phyloP scores from a whole-genome alignment of 768 basidiomycete species.

The Butyriboletus loyo region DNA sequence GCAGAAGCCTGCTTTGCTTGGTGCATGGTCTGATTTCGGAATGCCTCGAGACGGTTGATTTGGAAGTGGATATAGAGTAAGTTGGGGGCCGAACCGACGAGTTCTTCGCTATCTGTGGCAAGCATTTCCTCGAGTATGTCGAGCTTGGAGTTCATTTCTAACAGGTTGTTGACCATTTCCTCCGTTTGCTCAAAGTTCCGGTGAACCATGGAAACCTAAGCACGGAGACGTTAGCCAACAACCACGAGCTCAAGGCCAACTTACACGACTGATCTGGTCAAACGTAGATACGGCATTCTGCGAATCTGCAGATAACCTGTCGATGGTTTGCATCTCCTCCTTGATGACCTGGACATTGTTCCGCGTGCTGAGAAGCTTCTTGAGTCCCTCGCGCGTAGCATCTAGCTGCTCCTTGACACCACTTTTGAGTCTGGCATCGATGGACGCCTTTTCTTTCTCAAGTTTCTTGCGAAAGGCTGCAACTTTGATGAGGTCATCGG shows the following conservation, averaged over 20 bases:
- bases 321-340: constrained; percentile 82
- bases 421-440: constrained; percentile 84
- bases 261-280: constrained; percentile 91
- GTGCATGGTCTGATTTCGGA: constrained; percentile 93
- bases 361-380: constrained; percentile 74
- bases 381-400: constrained; percentile 83
- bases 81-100: constrained; percentile 85
- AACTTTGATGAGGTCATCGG: constrained; percentile 90
- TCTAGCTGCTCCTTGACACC: constrained; percentile 93
- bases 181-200: constrained; percentile 93
- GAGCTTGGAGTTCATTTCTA: constrained; percentile 88
- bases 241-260: constrained; percentile 25
- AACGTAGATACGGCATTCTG: constrained; percentile 79
- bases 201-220: constrained; percentile 91
- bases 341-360: constrained; percentile 76
- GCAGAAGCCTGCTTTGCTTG: constrained; percentile 83
- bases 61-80: constrained; percentile 89
- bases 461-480: constrained; percentile 88
- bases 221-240: not conserved
- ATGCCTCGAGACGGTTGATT: constrained; percentile 87
- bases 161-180: constrained; percentile 90
- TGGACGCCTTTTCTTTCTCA: constrained; percentile 93
- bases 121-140: constrained; percentile 78
- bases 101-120: constrained; percentile 65
- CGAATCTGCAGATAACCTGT: constrained; percentile 73